Evolutionary conservation across 495 filamentous ascomycete genomes (phyloP).

Genomic region (Delitschia confertaspora): DNA sequence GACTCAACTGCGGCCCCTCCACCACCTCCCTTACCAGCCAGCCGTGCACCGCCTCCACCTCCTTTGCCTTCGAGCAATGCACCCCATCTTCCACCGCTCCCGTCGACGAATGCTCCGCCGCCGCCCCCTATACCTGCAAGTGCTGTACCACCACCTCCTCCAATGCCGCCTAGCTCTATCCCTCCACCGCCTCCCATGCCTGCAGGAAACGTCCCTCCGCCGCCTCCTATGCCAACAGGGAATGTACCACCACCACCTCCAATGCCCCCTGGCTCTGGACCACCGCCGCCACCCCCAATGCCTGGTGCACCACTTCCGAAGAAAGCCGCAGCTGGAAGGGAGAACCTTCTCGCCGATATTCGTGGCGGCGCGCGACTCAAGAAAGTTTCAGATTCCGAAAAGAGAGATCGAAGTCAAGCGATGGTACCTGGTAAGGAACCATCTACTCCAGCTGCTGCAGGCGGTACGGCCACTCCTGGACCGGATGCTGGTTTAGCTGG

Average conservation of each 20-base stretch:
- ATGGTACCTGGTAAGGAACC: constrained; percentile 45
- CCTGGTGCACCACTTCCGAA: constrained; percentile 51
- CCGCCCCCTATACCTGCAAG: constrained; percentile 24
- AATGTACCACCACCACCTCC: constrained; percentile 63
- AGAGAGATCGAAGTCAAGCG: constrained; percentile 72
- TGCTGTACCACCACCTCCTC: constrained; percentile 29
- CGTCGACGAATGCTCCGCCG: constrained; percentile 26
- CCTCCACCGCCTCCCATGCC: constrained; percentile 40
- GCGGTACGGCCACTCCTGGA: constrained; percentile 43
- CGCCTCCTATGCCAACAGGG: constrained; percentile 36
- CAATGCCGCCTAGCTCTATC: constrained; percentile 20
- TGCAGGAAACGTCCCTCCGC: constrained; percentile 34
- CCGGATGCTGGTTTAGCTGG: constrained; percentile 64
- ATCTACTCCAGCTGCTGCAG: constrained; percentile 23
- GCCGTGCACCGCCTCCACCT: constrained; percentile 29
- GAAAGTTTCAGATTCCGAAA: constrained; percentile 68
- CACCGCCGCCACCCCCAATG: constrained; percentile 37
- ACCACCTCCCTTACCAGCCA: constrained; percentile 28
- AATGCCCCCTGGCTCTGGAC: constrained; percentile 54
- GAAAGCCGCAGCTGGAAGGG: constrained; percentile 43
- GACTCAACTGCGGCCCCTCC: constrained; percentile 20
- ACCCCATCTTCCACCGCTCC: constrained; percentile 32
- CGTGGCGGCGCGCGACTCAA: constrained; percentile 60
- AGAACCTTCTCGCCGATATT: constrained; percentile 74
- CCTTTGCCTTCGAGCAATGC: constrained; percentile 33